Evolutionary conservation across 2,329 filamentous ascomycete genomes (phyloP).

Genomic region (Nannizzia gypsea): DNA sequence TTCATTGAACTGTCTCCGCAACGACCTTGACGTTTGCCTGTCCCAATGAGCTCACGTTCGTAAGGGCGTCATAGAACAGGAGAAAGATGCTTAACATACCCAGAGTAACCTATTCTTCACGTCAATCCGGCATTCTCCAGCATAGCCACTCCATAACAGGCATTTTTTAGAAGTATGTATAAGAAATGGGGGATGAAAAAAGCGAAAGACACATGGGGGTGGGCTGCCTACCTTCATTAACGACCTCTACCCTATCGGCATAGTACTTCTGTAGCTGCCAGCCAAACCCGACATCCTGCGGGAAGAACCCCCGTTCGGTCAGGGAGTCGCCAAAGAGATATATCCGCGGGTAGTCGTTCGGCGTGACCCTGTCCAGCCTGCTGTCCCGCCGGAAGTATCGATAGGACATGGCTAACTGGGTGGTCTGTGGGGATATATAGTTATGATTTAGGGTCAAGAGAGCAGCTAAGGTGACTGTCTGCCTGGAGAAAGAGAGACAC

Average conservation of each 20-base stretch:
- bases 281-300: conserved; percentile 14
- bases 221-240: conserved; percentile 13
- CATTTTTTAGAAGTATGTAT: not conserved
- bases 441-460: not conserved
- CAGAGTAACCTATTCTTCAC: conserved; percentile 11
- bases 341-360: conserved; percentile 14
- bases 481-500: not conserved
- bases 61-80: not conserved
- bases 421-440: not conserved
- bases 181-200: too few species aligned
- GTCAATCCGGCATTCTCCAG: not conserved
- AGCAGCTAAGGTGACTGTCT: not conserved
- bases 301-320: conserved; percentile 14
- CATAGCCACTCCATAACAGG: too few species aligned
- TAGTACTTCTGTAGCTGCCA: conserved; percentile 15
- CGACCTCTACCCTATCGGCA: conserved; percentile 15
- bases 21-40: conserved; percentile 14
- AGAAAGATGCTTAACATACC: conserved; percentile 9
- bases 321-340: conserved; percentile 18
- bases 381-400: not conserved
- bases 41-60: not conserved
- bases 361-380: not conserved
- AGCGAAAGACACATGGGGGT: not conserved
- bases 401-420: not conserved
- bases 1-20: conserved; percentile 11